Percentiles rank a stretch among this genome's conserved stretches.
phyloP scores from a whole-genome alignment of 345 rosid genomes.

The Euphorbia lathyris region DNA sequence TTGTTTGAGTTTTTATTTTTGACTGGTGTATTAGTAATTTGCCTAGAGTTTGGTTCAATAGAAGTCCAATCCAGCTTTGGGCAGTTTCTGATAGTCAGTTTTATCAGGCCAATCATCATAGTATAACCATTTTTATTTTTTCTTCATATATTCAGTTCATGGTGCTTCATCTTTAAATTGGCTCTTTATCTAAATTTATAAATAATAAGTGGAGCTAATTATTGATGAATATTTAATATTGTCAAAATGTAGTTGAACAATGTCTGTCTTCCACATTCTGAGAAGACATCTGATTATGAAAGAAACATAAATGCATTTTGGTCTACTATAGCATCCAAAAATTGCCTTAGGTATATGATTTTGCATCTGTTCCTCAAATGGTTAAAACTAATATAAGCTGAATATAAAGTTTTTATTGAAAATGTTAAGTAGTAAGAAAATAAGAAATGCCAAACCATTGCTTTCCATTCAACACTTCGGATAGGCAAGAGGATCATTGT shows the following conservation, averaged over 20 bases:
- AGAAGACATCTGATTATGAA: not conserved
- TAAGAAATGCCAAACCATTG: not conserved
- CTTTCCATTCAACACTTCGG: not conserved
- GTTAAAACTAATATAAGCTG: not conserved
- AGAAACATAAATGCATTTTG: too few species aligned
- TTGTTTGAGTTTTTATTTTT: not conserved
- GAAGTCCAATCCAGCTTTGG: not conserved
- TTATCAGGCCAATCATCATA: not conserved
- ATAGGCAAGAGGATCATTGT: not conserved
- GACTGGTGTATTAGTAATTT: not conserved
- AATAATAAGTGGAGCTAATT: not conserved
- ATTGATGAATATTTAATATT: not conserved
- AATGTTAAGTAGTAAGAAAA: not conserved
- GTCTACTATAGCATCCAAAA: not conserved
- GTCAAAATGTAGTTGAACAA: not conserved
- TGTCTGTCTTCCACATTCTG: not conserved
- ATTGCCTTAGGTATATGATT: not conserved
- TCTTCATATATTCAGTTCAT: not conserved
- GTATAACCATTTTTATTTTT: too few species aligned
- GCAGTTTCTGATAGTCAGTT: not conserved
- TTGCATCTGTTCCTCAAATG: not conserved
- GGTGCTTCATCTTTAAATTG: not conserved
- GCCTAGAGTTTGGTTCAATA: not conserved
- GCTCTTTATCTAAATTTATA: not conserved
- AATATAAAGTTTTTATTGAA: not conserved